Percentiles rank a stretch among this genome's conserved stretches.
Conservation (phyloP, 257 asterid genomes). For the Solanum ossicruentum region DNA sequence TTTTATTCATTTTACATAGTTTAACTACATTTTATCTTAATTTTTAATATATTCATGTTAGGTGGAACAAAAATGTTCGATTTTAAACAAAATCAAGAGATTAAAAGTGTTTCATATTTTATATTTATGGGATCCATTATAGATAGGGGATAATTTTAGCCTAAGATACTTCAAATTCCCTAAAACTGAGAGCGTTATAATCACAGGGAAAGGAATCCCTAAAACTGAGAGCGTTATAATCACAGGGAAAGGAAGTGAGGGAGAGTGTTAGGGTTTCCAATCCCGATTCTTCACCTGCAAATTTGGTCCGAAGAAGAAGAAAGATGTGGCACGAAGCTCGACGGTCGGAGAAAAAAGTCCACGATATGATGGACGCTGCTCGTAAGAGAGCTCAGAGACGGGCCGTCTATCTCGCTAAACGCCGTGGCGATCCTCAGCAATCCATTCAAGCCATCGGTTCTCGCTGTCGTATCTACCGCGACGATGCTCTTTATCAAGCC, state of each 20-base stretch:
- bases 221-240: neutral
- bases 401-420: conserved; percentile 79
- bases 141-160: no score
- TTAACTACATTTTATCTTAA: no score
- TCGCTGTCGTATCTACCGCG: conserved; percentile 76
- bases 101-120: no score
- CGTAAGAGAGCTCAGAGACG: conserved; percentile 98
- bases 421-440: conserved; percentile 97
- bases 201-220: neutral
- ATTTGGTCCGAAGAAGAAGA: neutral
- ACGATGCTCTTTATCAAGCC: conserved; percentile 82
- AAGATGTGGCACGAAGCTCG: conserved; percentile 99
- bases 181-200: neutral
- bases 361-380: conserved; percentile 99
- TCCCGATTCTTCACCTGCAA: neutral
- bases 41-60: no score
- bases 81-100: no score
- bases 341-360: conserved; percentile 91
- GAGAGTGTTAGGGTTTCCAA: conserved; percentile 22
- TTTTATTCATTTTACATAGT: no score
- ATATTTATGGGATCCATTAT: no score
- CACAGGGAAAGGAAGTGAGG: neutral
- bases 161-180: neutral
- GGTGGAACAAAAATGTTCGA: no score
- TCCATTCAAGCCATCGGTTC: conserved; percentile 81